These are phyloP conservation scores for Serendipita sp. DNA, from an alignment of 768 basidiomycete species.

Conservation along the genomic window DNA sequence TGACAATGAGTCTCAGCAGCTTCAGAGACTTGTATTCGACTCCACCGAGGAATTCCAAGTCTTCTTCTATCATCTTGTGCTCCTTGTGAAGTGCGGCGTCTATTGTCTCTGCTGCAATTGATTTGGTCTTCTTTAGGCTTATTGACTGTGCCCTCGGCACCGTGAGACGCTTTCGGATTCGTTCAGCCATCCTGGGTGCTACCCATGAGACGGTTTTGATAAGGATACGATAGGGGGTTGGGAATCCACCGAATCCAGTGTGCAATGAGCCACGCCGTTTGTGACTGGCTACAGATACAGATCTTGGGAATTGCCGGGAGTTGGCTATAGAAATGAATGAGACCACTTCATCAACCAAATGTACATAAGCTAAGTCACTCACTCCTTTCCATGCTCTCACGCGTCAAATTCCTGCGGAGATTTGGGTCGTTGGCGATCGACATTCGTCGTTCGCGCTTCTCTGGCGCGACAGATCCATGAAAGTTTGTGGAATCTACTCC, in stretches of 20 bases:
- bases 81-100: slow-evolving; percentile 22
- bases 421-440: neutral
- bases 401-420: neutral
- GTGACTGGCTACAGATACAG: slow-evolving; percentile 10
- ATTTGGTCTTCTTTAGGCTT: slow-evolving; percentile 15
- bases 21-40: slow-evolving; percentile 82
- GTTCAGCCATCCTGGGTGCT: slow-evolving; percentile 47
- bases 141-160: slow-evolving; percentile 51
- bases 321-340: neutral
- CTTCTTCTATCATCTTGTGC: slow-evolving; percentile 47
- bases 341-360: neutral
- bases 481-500: neutral
- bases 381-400: neutral
- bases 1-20: slow-evolving; percentile 25
- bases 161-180: slow-evolving; percentile 53
- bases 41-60: slow-evolving; percentile 83
- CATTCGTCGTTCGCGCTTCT: neutral
- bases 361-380: neutral
- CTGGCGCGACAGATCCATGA: neutral
- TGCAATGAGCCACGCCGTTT: slow-evolving; percentile 4
- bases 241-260: slow-evolving; percentile 21
- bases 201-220: slow-evolving; percentile 32
- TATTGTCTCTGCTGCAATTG: slow-evolving; percentile 8
- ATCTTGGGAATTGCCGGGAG: slow-evolving; percentile 7
- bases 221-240: slow-evolving; percentile 22